phyloP scores from a whole-genome alignment of 371 early-diverging fungal genomes.

The Thermomucor indicae-seudaticae region DNA sequence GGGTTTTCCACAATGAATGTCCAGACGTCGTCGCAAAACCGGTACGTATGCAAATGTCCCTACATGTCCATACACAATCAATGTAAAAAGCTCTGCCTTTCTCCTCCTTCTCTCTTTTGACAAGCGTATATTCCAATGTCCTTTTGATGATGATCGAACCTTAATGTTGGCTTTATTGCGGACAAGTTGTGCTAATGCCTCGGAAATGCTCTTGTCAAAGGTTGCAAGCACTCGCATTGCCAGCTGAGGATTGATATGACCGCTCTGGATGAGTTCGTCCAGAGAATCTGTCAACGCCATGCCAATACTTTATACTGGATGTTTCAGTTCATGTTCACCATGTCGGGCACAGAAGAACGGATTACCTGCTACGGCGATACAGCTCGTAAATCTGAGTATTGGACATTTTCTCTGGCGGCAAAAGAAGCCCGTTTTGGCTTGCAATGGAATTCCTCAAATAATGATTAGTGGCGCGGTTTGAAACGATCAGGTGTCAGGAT shows the following conservation, averaged over 20 bases:
- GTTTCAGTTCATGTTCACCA: no score
- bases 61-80: conserved; percentile 17
- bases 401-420: conserved; percentile 18
- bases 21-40: conserved; percentile 96
- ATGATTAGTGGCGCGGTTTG: no score
- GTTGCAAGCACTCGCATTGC: conserved; percentile 91
- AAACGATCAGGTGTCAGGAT: no score
- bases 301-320: conserved; percentile 66
- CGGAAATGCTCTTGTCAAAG: conserved; percentile 54
- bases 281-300: conserved; percentile 92
- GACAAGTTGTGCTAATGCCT: conserved; percentile 38
- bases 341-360: no score
- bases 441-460: no score
- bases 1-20: conserved; percentile 90
- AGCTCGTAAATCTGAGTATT: conserved; percentile 39
- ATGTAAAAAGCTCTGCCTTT: no score
- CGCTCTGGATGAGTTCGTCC: conserved; percentile 91
- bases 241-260: conserved; percentile 88
- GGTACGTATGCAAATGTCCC: conserved; percentile 86
- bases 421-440: conserved; percentile 8
- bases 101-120: no score
- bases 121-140: no score
- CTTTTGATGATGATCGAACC: no score
- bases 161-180: conserved; percentile 44
- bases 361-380: conserved; percentile 48